These are phyloP conservation scores for Saturnispora quitensis DNA, from an alignment of 805 yeast genomes.

Conservation along the genomic window DNA sequence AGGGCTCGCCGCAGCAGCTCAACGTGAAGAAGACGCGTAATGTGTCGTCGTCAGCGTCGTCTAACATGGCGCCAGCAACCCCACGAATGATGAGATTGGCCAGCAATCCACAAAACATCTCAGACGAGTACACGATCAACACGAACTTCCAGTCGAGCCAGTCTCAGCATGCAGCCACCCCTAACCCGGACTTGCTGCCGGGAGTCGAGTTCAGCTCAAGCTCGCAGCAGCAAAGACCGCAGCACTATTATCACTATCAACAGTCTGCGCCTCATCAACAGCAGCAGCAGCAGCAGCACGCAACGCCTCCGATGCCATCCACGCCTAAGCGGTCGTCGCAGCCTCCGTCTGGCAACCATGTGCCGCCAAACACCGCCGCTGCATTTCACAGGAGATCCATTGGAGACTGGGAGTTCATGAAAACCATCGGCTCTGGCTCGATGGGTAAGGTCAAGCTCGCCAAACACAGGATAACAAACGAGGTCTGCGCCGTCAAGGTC, in stretches of 20 bases:
- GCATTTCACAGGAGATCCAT: constrained; percentile 78
- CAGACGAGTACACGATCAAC: constrained; percentile 20
- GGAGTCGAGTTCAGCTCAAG: constrained; percentile 20
- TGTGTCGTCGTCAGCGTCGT: constrained; percentile 1
- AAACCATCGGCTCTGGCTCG: constrained; percentile 96
- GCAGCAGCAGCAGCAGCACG: constrained; percentile 7
- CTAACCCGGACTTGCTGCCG: constrained; percentile 15
- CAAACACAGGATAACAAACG: constrained; percentile 68
- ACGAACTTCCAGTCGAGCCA: constrained; percentile 15
- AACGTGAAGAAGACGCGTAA: constrained; percentile 9
- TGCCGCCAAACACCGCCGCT: constrained; percentile 18
- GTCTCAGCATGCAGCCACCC: constrained; percentile 10
- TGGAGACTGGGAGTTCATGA: constrained; percentile 94
- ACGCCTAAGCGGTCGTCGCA: background rate
- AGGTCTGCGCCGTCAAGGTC: constrained; percentile 85
- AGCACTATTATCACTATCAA: constrained; percentile 5
- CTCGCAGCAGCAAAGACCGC: constrained; percentile 1
- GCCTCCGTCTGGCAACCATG: background rate
- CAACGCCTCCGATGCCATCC: background rate
- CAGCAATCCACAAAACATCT: constrained; percentile 25
- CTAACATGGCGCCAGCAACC: constrained; percentile 49
- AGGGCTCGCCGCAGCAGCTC: constrained; percentile 1
- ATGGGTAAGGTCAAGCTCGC: constrained; percentile 99
- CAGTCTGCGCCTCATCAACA: constrained; percentile 12
- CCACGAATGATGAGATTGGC: constrained; percentile 60